phyloP scores from a whole-genome alignment of 495 filamentous ascomycete genomes.

The Neurospora intermedia region DNA sequence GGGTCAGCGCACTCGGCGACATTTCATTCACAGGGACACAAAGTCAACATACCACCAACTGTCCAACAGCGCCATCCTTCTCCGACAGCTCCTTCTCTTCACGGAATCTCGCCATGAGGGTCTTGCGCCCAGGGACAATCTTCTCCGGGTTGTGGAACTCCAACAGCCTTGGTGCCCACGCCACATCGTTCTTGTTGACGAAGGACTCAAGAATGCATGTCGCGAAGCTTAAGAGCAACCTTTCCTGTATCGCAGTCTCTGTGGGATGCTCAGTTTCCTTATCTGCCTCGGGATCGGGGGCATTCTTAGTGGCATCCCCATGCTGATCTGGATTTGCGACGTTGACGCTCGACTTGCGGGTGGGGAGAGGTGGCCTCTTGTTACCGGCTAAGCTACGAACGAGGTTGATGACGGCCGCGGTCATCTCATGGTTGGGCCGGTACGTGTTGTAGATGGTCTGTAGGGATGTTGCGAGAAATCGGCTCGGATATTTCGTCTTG shows the following conservation, averaged over 20 bases:
- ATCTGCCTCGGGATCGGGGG: constrained; percentile 75
- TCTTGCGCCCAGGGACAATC: constrained; percentile 43
- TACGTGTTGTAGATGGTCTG: constrained; percentile 66
- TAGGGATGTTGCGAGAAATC: constrained; percentile 84
- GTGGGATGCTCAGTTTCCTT: constrained; percentile 40
- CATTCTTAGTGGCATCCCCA: constrained; percentile 40
- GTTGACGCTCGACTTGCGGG: constrained; percentile 52
- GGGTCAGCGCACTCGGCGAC: constrained; percentile 3
- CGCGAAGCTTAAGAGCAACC: constrained; percentile 74
- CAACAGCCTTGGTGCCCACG: constrained; percentile 63
- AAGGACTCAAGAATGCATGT: constrained; percentile 80
- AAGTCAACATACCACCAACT: constrained; percentile 52
- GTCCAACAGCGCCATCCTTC: constrained; percentile 61
- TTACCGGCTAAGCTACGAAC: constrained; percentile 62
- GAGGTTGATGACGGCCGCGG: constrained; percentile 63
- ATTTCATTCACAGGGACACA: background rate
- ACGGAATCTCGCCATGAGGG: constrained; percentile 50
- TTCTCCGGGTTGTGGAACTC: constrained; percentile 59
- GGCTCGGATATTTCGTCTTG: constrained; percentile 80
- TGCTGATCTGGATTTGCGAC: constrained; percentile 35
- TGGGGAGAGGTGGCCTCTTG: constrained; percentile 65
- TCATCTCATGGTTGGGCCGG: constrained; percentile 51
- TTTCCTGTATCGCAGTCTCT: constrained; percentile 52
- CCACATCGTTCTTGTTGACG: constrained; percentile 53
- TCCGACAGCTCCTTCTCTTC: constrained; percentile 51